A percentile compares a stretch with the other conserved stretches of the same genome.
phyloP scores from a whole-genome alignment of 495 filamentous ascomycete species.

The Penicillium verhagenii region DNA sequence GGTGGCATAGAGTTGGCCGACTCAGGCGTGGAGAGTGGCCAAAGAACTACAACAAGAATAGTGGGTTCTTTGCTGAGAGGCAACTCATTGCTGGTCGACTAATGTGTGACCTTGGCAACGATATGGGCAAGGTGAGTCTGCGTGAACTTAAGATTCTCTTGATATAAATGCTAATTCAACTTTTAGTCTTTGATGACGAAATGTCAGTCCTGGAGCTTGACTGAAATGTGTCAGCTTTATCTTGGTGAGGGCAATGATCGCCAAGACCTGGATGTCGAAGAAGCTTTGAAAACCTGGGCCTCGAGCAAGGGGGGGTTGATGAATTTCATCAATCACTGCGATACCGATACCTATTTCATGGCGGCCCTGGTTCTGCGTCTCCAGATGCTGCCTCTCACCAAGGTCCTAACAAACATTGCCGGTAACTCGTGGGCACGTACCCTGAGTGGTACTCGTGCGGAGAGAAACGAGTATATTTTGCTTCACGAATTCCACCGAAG shows the following conservation, averaged over 20 bases:
- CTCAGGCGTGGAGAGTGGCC: slow-evolving; percentile 86
- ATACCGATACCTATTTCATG: slow-evolving; percentile 94
- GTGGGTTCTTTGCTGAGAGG: slow-evolving; percentile 88
- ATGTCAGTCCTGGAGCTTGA: slow-evolving; percentile 96
- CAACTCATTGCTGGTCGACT: slow-evolving; percentile 86
- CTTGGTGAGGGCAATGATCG: slow-evolving; percentile 66
- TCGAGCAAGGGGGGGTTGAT: slow-evolving; percentile 79
- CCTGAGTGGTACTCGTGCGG: slow-evolving; percentile 88
- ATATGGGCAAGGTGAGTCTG: slow-evolving; percentile 76
- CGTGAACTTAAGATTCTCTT: background rate
- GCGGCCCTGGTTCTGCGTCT: slow-evolving; percentile 81
- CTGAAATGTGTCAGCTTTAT: slow-evolving; percentile 93
- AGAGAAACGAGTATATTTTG: slow-evolving; percentile 98
- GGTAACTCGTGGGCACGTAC: slow-evolving; percentile 99
- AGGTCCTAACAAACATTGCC: slow-evolving; percentile 92
- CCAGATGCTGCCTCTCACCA: slow-evolving; percentile 91
- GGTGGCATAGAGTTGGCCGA: slow-evolving; percentile 90
- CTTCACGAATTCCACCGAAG: slow-evolving; percentile 94
- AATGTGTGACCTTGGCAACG: slow-evolving; percentile 92
- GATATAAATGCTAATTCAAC: slow-evolving; percentile 25
- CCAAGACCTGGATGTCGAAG: slow-evolving; percentile 83
- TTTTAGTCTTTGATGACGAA: slow-evolving; percentile 83
- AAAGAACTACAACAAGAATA: slow-evolving; percentile 77
- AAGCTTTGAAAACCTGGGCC: slow-evolving; percentile 84
- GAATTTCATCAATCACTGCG: slow-evolving; percentile 89